Percentiles rank a stretch among this genome's conserved stretches.
phyloP scores from a whole-genome alignment of 139 green algal species.

The Edaphochlamys debaryana region DNA sequence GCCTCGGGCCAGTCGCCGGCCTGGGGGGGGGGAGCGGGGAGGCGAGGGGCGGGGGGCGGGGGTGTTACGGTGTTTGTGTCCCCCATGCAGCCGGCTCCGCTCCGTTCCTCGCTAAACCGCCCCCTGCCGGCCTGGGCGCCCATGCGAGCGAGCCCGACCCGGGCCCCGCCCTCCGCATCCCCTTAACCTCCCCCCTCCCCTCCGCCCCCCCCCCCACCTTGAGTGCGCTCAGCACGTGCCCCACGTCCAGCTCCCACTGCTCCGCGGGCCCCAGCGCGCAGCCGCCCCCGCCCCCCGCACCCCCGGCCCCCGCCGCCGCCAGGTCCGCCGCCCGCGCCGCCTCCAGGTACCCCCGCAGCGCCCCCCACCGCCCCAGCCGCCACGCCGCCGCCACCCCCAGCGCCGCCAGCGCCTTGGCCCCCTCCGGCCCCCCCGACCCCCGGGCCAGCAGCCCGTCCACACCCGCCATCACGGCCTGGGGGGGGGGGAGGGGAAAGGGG shows the following conservation, averaged over 20 bases:
- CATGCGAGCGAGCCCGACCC: too few relatives aligned
- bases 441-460: conserved; percentile 72
- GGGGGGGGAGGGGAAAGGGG: too few relatives aligned
- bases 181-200: too few relatives aligned
- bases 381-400: conserved; percentile 84
- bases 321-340: not conserved
- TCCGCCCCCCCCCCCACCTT: too few relatives aligned
- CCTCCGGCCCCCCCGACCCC: not conserved
- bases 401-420: conserved; percentile 65
- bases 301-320: not conserved
- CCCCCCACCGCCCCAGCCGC: conserved; percentile 87
- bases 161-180: too few relatives aligned
- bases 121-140: too few relatives aligned
- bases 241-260: conserved; percentile 70
- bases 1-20: not conserved
- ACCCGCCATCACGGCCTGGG: conserved; percentile 77
- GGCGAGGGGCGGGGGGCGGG: too few relatives aligned
- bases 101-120: not conserved
- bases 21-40: not conserved
- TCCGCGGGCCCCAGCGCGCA: conserved; percentile 51
- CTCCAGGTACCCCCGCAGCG: conserved; percentile 62
- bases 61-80: too few relatives aligned
- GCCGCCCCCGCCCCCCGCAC: not conserved
- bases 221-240: conserved; percentile 27
- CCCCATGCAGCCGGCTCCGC: not conserved